Base-by-base conservation (phyloP, 2,329 filamentous ascomycete genomes). In the Neospermospora avenae region DNA sequence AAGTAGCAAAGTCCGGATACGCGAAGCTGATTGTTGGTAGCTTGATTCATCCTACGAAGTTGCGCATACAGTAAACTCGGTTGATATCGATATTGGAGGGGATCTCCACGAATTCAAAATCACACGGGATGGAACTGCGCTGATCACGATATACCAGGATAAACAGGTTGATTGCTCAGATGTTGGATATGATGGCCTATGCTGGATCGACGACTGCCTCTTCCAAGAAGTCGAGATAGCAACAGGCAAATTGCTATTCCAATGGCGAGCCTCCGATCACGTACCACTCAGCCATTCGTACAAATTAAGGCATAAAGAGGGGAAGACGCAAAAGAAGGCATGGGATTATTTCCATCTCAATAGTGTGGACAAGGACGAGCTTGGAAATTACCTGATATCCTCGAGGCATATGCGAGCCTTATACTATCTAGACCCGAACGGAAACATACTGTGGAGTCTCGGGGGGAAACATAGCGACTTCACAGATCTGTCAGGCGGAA, bases 161-260 rank as follows among this genome's bases (percentile, higher is more conserved):
- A 57, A 8, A 16, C 34, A 49, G n/a, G 46, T 60, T 6, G 54
- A 57, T 25, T 60, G 58, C 41, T 44, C 39, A 22, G 37, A 44
- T 14, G 20, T 54, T 16, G 58, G 58, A 28, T 35, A 57, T n/a
- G 34, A 45, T 18, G 45, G 34, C 2, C 28, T 22, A 5, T 60
- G 58, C 54, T 60, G 58, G 58, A 54, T 76, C 20, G 46, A 60
- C 34, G 58, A 60, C 54, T 60, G 54, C 13, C 39, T 60, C 6
- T 77, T 80, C 60, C 77, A 80, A 65, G 80, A 83, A 69, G 73
- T 83, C 24, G 77, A 82, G 62, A 74, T 83, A 16, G 75, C 75
- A 7, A 80, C 78, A 2, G 77, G 78, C 22, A 69, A 74, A 46
- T 70, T 82, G 42, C 52, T 82, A 5, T 83, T 82, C 60, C 76